These are phyloP conservation scores for Phytophthora hybrid DNA, from an alignment of 352 stramenopile genomes.

Conservation along the genomic window DNA sequence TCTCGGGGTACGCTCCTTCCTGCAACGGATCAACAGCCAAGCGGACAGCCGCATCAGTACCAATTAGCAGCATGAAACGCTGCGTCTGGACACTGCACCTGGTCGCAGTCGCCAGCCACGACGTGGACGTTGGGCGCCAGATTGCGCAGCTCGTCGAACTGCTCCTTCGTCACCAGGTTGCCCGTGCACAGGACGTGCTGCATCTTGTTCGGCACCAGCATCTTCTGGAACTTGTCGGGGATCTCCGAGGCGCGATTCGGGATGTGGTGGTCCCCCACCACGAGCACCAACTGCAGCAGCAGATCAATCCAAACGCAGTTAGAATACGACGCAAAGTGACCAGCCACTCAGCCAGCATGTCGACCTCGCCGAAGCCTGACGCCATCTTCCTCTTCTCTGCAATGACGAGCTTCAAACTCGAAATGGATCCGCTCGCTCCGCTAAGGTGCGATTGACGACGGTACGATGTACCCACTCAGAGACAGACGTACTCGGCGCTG, in stretches of 20 bases:
- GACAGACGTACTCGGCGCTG: constrained; percentile 17
- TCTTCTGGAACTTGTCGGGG: constrained; percentile 97
- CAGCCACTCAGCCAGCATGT: not conserved
- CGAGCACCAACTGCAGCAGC: constrained; percentile 93
- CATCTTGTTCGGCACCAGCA: constrained; percentile 97
- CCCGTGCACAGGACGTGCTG: constrained; percentile 99
- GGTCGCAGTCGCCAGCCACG: constrained; percentile 96
- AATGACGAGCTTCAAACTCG: constrained; percentile 21
- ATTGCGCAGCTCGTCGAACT: constrained; percentile 95
- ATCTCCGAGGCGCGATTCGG: constrained; percentile 94
- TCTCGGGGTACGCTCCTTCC: constrained; percentile 92
- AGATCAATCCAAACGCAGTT: not conserved
- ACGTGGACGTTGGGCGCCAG: constrained; percentile 97
- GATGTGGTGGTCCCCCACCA: constrained; percentile 98
- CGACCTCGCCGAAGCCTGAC: constrained; percentile 72
- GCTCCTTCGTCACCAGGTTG: constrained; percentile 96
- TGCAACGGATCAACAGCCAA: constrained; percentile 21
- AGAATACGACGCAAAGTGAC: not conserved
- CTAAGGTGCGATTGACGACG: constrained; percentile 23
- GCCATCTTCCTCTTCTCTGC: constrained; percentile 43
- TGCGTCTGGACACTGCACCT: constrained; percentile 45
- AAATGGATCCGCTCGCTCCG: constrained; percentile 9
- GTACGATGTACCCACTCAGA: not conserved
- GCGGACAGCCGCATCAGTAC: not conserved
- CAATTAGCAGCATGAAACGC: not conserved